Percentiles rank a stretch among this genome's conserved stretches.
phyloP scores from a whole-genome alignment of 805 yeast genomes.

The Lipomyces yamanashiensis region DNA sequence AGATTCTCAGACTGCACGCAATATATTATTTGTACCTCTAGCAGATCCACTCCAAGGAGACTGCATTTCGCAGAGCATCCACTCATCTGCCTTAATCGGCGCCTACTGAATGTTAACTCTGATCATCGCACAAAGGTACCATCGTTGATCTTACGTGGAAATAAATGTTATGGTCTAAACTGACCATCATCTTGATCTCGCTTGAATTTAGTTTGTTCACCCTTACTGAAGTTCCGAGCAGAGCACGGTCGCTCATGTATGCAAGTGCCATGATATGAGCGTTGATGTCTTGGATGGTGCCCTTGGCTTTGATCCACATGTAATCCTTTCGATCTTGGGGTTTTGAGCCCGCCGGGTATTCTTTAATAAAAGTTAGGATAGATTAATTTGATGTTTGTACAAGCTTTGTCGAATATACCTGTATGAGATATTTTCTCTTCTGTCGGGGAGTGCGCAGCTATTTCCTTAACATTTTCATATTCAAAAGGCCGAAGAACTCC shows the following conservation, averaged over 20 bases:
- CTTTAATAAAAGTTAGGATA: neutral
- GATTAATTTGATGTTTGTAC: no score
- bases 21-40: constrained; percentile 15
- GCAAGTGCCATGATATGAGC: constrained; percentile 39
- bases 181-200: constrained; percentile 37
- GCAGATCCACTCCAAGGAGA: constrained; percentile 32
- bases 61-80: constrained; percentile 30
- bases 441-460: constrained; percentile 8
- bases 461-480: neutral
- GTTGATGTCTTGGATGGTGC: constrained; percentile 22
- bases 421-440: constrained; percentile 2
- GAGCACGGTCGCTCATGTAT: constrained; percentile 34
- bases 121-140: neutral
- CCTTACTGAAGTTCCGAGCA: constrained; percentile 35
- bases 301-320: constrained; percentile 35
- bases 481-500: constrained; percentile 9
- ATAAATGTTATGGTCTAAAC: constrained; percentile 36
- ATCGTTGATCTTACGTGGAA: constrained; percentile 26
- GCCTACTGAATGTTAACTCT: constrained; percentile 8
- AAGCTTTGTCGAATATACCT: neutral
- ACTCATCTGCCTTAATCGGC: constrained; percentile 34
- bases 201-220: constrained; percentile 21
- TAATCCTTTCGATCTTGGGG: constrained; percentile 21
- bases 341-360: constrained; percentile 1
- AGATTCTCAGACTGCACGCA: neutral